phyloP scores from a whole-genome alignment of 495 filamentous ascomycete species.

The Penicillium macrosclerotiorum region DNA sequence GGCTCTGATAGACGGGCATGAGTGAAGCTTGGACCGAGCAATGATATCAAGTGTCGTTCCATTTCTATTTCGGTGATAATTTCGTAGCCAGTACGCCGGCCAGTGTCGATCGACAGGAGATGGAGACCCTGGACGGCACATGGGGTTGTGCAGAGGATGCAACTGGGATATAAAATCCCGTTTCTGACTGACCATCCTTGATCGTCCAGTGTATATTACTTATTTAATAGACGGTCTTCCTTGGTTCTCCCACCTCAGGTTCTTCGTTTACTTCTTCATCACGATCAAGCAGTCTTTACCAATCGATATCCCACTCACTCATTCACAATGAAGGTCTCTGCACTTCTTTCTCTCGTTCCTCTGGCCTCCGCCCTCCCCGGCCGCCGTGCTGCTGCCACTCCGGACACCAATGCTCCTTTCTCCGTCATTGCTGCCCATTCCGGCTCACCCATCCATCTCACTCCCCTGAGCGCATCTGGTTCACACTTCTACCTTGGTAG shows the following conservation, averaged over 20 bases:
- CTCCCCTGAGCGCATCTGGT: slow-evolving; percentile 30
- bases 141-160: slow-evolving; percentile 4
- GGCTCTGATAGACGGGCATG: not conserved
- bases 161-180: slow-evolving; percentile 1
- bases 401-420: slow-evolving; percentile 18
- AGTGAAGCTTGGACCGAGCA: not conserved
- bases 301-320: not conserved
- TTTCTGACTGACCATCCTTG: not conserved
- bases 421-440: slow-evolving; percentile 32
- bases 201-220: not conserved
- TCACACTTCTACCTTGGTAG: slow-evolving; percentile 35
- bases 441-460: slow-evolving; percentile 33
- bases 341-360: slow-evolving; percentile 21
- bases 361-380: slow-evolving; percentile 24
- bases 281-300: not conserved
- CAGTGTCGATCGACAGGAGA: slow-evolving; percentile 8
- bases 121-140: slow-evolving; percentile 3
- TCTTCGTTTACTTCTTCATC: not conserved
- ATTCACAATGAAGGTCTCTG: slow-evolving; percentile 29
- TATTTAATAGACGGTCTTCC: not conserved
- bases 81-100: slow-evolving; percentile 1
- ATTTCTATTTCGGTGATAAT: slow-evolving; percentile 1
- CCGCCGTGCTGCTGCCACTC: slow-evolving; percentile 5
- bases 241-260: not conserved
- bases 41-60: slow-evolving; percentile 12